Evolutionary conservation across 306 rosid genomes (phyloP), one percentile per base, ranked within the genome.

Genomic region (Cucurbita ficifolia): DNA sequence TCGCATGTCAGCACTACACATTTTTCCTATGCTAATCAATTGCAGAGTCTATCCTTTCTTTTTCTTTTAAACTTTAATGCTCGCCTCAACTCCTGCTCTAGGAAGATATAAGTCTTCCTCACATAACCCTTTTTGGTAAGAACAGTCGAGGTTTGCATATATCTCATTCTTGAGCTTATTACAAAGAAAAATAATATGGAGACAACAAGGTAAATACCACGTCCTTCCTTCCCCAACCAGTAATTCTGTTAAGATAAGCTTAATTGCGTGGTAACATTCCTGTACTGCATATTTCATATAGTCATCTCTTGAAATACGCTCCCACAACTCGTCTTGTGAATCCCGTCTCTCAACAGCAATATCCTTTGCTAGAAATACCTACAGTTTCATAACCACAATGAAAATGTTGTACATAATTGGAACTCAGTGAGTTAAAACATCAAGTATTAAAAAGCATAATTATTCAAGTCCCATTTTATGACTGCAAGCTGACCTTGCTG

Each of bases 211-310:
- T 54, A 82, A 87, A 77, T 76, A 93, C 98, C 98, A 90, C 89
- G 76, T 77, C 88, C 77, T 80, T 80, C 98, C 98, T 69, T 80
- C 96, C 24, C 64, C 90, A 68, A 87, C 96, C 78, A 93, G 83
- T 81, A 93, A 79, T 77, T 88, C 83, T 8, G 88, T 85, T 76
- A 93, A 80, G 79, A 93, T 83, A 54, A 81, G 87, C 80, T 79
- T 87, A 70, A 90, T 80, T 38, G 77, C 56, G 60, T 86, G 76
- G 82, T 82, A 90, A 87, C 97, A 86, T 89, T 93, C 98, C 83
- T 87, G 90, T 65, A 93, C 98, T 50, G 97, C 98, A 86, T 90
- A 93, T 85, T 84, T 83, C 98, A 93, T 93, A 76, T 83, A 81
- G 55, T 90, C 98, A 77, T 93, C 98, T 70, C 97, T 83, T 68